Evolutionary conservation across 2,329 filamentous ascomycete genomes (phyloP).

Genomic region (Talaromyces sp.): DNA sequence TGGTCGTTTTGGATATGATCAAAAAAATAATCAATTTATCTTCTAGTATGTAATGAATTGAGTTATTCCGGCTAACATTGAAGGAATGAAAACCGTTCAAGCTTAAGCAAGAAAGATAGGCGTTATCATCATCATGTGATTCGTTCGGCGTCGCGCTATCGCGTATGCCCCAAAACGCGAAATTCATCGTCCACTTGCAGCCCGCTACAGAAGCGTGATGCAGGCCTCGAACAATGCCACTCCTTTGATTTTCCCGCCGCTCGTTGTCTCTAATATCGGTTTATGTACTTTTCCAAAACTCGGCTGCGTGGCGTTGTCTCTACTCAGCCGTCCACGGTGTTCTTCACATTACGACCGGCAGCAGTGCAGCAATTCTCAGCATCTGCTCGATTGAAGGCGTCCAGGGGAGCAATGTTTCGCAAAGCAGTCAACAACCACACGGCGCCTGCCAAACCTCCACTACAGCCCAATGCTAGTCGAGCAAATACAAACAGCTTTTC

Average conservation of each 20-base stretch:
- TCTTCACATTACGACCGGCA: conserved; percentile 17
- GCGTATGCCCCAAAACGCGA: conserved; percentile 6
- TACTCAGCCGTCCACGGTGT: conserved; percentile 19
- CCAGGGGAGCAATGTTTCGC: conserved; percentile 31
- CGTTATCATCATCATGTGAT: background rate
- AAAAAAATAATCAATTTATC: background rate
- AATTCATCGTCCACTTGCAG: background rate
- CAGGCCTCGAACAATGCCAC: background rate
- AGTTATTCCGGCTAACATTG: background rate
- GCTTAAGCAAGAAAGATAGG: too few species aligned
- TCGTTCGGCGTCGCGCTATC: conserved; percentile 8
- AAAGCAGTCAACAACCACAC: conserved; percentile 38
- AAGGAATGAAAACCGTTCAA: background rate
- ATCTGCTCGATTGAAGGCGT: conserved; percentile 4
- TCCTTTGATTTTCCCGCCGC: background rate
- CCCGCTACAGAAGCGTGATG: background rate
- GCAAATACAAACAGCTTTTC: conserved; percentile 20
- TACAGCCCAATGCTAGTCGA: conserved; percentile 27
- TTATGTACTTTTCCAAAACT: conserved; percentile 11
- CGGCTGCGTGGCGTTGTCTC: conserved; percentile 17
- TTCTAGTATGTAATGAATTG: background rate
- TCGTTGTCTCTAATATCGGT: background rate
- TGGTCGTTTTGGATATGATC: background rate
- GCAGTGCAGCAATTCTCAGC: conserved; percentile 24
- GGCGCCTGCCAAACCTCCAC: conserved; percentile 23